A percentile compares a stretch with the other conserved stretches of the same genome.
These are phyloP conservation scores for Combretum micranthum DNA, from an alignment of 345 rosid species.

Conservation along the genomic window DNA sequence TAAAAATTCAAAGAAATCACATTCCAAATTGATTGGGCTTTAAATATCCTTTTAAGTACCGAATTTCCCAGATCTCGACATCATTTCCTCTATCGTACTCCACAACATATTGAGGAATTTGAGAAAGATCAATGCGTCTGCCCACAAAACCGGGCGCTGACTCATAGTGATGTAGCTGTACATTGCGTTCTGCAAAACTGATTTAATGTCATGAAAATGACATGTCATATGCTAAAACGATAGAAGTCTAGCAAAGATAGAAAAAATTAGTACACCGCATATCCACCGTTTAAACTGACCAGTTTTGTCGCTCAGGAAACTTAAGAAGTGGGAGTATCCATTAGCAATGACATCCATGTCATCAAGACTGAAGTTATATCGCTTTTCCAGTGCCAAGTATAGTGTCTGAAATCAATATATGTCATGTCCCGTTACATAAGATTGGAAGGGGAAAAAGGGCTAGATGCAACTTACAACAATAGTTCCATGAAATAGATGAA, in stretches of 20 bases:
- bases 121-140: slow-evolving; percentile 38
- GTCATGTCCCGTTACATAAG: not conserved
- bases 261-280: not conserved
- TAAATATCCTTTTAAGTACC: slow-evolving; percentile 14
- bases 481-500: not conserved
- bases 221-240: not conserved
- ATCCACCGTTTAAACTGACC: slow-evolving; percentile 19
- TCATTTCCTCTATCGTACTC: slow-evolving; percentile 68
- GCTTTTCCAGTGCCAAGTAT: slow-evolving; percentile 83
- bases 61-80: slow-evolving; percentile 79
- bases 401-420: slow-evolving; percentile 33
- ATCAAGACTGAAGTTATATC: slow-evolving; percentile 79
- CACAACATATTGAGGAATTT: slow-evolving; percentile 48
- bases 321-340: slow-evolving; percentile 67
- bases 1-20: too few relatives aligned
- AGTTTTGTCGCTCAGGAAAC: slow-evolving; percentile 39
- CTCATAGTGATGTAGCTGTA: slow-evolving; percentile 11
- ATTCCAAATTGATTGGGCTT: not conserved
- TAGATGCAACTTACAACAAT: not conserved
- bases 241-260: not conserved
- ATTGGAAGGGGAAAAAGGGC: not conserved
- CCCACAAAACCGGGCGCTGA: slow-evolving; percentile 38
- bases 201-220: slow-evolving; percentile 1
- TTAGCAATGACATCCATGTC: slow-evolving; percentile 70
- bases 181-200: slow-evolving; percentile 24